Conservation (phyloP, 1,139 yeast species). For the Candida sp. region DNA sequence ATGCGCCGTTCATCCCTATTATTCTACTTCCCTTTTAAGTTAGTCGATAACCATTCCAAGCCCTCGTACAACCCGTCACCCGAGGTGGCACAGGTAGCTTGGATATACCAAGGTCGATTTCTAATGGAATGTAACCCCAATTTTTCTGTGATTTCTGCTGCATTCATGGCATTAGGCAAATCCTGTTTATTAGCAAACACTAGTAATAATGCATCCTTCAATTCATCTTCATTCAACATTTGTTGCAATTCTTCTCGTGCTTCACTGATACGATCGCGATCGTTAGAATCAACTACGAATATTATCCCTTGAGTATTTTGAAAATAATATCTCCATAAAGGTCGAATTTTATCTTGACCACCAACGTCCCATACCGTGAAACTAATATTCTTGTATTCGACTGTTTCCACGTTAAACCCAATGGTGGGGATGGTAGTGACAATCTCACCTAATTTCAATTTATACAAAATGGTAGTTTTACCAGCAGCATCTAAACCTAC, state of each 20-base stretch:
- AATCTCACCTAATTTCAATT: conserved; percentile 36
- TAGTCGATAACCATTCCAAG: conserved; percentile 39
- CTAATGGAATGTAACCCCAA: conserved; percentile 39
- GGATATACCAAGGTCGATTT: conserved; percentile 40
- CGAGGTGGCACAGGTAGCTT: conserved; percentile 38
- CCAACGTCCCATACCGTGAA: conserved; percentile 42
- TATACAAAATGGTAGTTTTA: conserved; percentile 37
- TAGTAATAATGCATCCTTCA: conserved; percentile 35
- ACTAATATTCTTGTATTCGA: conserved; percentile 35
- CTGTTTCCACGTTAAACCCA: conserved; percentile 39
- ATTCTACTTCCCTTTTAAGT: conserved; percentile 15
- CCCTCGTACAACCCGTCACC: conserved; percentile 42
- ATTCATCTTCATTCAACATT: conserved; percentile 40
- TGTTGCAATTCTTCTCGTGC: conserved; percentile 40
- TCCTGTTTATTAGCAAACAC: conserved; percentile 40
- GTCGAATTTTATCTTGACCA: conserved; percentile 40
- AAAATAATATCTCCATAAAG: conserved; percentile 40
- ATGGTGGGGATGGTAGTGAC: conserved; percentile 39
- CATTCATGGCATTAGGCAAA: conserved; percentile 41
- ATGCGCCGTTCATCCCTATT: too few relatives aligned
- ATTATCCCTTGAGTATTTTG: conserved; percentile 40
- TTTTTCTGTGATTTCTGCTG: conserved; percentile 39
- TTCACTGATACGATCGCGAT: conserved; percentile 38
- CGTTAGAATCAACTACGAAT: conserved; percentile 38
- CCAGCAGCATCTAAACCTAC: conserved; percentile 42